Base-by-base conservation (phyloP, 164 flowering plant species). In the Magnolia kwangsiensis region DNA sequence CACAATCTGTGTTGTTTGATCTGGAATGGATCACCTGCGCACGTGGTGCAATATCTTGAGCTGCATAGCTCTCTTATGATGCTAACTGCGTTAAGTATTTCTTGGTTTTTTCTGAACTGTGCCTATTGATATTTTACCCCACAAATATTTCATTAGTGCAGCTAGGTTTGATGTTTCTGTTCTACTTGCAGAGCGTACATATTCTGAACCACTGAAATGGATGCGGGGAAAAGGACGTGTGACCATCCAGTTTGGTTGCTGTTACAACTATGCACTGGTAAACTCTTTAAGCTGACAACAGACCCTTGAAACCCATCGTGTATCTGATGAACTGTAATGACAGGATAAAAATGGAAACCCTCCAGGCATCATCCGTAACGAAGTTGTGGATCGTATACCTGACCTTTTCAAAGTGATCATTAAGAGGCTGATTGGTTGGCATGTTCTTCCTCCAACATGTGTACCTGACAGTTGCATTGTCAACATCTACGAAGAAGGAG, bases 391-490 rank as follows among this genome's bases (percentile, higher is more conserved):
- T 84, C 95, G 94, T 3, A 45, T 94, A 64, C 99, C 99, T 75
- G 77, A 73, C 69, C 92, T 96, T 63, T 93, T 94, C 78, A 96
- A 92, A 82, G 89, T 86, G 74, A 94, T 96, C 11, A 91, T 96
- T 51, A 87, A 81, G 84, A 88, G 98, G 87, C 84, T 96, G 67
- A 83, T 96, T 59, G 80, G 82, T 72, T 96, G 99, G 99, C 94
- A 91, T 70, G 92, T 96, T 76, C 81, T 94, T 74, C 98, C 99
- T 63, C 91, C 98, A 9, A 80, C 93, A 0, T 92, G 98, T 80
- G 87, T 94, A 4, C 98, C 99, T 13, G 98, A 96, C 73, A 94
- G 98, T 78, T 96, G 98, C 80, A 94, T 96, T 71, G 98, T 96
- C 61, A 96, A 96, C 83, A 91, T 96, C 10, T 96, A 94, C 80